Evolutionary conservation across 108 stramenopile species (phyloP).

Genomic region (Fragilaria crotonensis): DNA sequence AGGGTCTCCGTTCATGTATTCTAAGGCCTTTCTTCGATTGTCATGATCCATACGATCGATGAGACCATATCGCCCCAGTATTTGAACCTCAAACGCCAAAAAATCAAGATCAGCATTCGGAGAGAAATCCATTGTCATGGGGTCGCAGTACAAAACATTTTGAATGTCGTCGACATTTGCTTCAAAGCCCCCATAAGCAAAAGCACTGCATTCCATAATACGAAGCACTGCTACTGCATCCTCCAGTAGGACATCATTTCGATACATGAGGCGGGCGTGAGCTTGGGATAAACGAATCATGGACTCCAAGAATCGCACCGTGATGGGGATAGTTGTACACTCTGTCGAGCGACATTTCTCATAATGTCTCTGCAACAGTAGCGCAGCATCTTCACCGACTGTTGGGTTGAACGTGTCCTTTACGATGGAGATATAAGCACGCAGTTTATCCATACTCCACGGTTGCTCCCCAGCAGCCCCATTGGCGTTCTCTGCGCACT

Average conservation of each 20-base stretch:
- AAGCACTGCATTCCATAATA: slow-evolving; percentile 76
- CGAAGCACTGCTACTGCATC: slow-evolving; percentile 83
- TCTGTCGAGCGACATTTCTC: slow-evolving; percentile 46
- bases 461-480: slow-evolving; percentile 29
- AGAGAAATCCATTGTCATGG: slow-evolving; percentile 35
- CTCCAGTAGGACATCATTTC: slow-evolving; percentile 55
- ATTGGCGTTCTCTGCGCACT: slow-evolving; percentile 8
- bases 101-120: slow-evolving; percentile 12
- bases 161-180: slow-evolving; percentile 19
- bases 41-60: slow-evolving; percentile 26
- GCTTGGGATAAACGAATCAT: slow-evolving; percentile 93
- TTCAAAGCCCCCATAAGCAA: slow-evolving; percentile 43
- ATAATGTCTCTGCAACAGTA: slow-evolving; percentile 78
- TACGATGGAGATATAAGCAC: slow-evolving; percentile 86
- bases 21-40: slow-evolving; percentile 9
- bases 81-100: slow-evolving; percentile 25
- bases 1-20: background rate
- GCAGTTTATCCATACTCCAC: slow-evolving; percentile 83
- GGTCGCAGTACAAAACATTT: slow-evolving; percentile 43
- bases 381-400: slow-evolving; percentile 63
- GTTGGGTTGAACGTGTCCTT: slow-evolving; percentile 67
- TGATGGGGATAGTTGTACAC: slow-evolving; percentile 59
- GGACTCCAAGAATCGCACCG: slow-evolving; percentile 90
- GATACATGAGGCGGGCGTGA: slow-evolving; percentile 92
- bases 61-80: slow-evolving; percentile 38